phyloP scores from a whole-genome alignment of 2,329 filamentous ascomycete species.

The Elsinoe arachidis region DNA sequence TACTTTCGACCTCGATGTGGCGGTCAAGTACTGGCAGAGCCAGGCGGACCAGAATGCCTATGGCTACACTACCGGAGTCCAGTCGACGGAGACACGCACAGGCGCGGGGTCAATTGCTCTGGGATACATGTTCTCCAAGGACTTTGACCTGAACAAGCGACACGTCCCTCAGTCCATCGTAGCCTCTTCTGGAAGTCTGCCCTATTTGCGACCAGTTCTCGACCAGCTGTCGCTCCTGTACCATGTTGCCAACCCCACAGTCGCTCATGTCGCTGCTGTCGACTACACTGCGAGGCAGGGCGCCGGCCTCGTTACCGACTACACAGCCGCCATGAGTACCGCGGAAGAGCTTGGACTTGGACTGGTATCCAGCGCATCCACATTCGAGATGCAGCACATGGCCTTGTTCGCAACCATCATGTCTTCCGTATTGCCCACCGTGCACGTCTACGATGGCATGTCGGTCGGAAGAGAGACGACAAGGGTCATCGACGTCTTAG shows the following conservation, averaged over 20 bases:
- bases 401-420: slow-evolving; percentile 76
- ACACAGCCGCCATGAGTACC: slow-evolving; percentile 67
- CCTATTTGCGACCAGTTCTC: slow-evolving; percentile 69
- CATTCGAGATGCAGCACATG: slow-evolving; percentile 94
- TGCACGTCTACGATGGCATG: slow-evolving; percentile 84
- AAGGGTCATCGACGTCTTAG: slow-evolving; percentile 71
- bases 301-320: slow-evolving; percentile 75
- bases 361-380: slow-evolving; percentile 74
- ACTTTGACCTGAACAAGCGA: slow-evolving; percentile 86
- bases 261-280: slow-evolving; percentile 82
- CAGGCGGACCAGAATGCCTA: slow-evolving; percentile 68
- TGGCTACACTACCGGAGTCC: slow-evolving; percentile 68
- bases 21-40: slow-evolving; percentile 67
- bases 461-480: slow-evolving; percentile 74
- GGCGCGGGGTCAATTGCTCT: slow-evolving; percentile 87
- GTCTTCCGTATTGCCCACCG: slow-evolving; percentile 67
- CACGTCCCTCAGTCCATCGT: slow-evolving; percentile 86
- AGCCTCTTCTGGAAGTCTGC: slow-evolving; percentile 73
- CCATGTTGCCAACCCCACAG: slow-evolving; percentile 83
- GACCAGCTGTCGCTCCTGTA: slow-evolving; percentile 91
- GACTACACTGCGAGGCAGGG: slow-evolving; percentile 61
- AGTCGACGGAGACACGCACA: slow-evolving; percentile 74
- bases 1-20: slow-evolving; percentile 81
- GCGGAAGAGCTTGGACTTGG: slow-evolving; percentile 86
- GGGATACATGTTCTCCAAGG: slow-evolving; percentile 95